Percentiles rank a stretch among this genome's conserved stretches.
Conservation (phyloP, 2,329 filamentous ascomycete species). For the Mariannaea elegans region DNA sequence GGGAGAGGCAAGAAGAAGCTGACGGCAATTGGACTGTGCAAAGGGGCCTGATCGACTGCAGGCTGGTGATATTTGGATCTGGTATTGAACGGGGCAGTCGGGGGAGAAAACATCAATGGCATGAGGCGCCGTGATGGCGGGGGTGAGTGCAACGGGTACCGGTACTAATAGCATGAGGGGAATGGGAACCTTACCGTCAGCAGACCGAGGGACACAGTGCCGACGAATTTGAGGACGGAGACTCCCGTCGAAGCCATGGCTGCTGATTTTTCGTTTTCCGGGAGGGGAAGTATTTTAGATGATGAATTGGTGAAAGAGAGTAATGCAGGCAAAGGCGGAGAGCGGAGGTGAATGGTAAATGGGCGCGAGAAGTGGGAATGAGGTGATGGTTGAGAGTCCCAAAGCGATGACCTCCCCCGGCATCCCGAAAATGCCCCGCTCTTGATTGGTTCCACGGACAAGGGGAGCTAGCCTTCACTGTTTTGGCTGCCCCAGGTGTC, state of each 20-base stretch:
- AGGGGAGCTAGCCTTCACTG: slow-evolving; percentile 6
- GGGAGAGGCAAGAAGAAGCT: background rate
- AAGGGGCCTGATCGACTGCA: background rate
- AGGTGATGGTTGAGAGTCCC: slow-evolving; percentile 27
- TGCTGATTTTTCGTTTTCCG: background rate
- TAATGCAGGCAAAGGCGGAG: slow-evolving; percentile 15
- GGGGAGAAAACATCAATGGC: background rate
- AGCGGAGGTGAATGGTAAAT: background rate
- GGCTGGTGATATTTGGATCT: no score
- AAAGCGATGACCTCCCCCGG: slow-evolving; percentile 24
- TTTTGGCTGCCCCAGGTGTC: background rate
- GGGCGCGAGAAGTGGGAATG: slow-evolving; percentile 13
- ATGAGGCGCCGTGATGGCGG: background rate
- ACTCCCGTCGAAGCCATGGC: slow-evolving; percentile 75
- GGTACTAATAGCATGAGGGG: background rate
- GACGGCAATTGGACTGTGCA: background rate
- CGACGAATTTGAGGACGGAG: slow-evolving; percentile 89
- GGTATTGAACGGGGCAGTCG: no score
- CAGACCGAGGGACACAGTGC: slow-evolving; percentile 87
- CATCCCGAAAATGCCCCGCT: slow-evolving; percentile 14
- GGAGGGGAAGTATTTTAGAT: no score
- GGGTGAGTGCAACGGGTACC: background rate
- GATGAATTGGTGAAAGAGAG: no score
- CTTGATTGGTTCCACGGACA: slow-evolving; percentile 24
- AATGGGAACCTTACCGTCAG: slow-evolving; percentile 74